Percentiles rank a stretch among this genome's conserved stretches.
These are phyloP conservation scores for Xenoacremonium recifei DNA, from an alignment of 2,329 filamentous ascomycete species.

Conservation along the genomic window DNA sequence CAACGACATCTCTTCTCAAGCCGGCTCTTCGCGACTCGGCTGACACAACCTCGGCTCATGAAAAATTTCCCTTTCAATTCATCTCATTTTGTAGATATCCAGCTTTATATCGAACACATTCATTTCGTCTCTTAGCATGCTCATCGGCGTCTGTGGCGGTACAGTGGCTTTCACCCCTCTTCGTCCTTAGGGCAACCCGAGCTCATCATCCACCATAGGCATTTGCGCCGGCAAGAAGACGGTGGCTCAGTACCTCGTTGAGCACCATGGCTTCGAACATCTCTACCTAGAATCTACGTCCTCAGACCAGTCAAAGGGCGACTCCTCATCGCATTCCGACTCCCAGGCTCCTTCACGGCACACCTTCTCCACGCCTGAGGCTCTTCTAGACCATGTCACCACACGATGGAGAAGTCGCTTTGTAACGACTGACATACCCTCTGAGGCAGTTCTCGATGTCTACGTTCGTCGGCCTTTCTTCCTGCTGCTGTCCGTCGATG, in stretches of 20 bases:
- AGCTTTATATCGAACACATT: not conserved
- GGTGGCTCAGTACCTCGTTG: conserved; percentile 82
- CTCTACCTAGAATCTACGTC: conserved; percentile 53
- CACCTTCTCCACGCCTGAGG: conserved; percentile 60
- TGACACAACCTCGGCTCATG: conserved; percentile 15
- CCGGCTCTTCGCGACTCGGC: too few relatives aligned
- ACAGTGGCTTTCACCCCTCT: conserved; percentile 23
- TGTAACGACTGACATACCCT: conserved; percentile 81
- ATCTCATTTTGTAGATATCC: too few relatives aligned
- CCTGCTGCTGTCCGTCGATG: conserved; percentile 87
- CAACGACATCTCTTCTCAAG: too few relatives aligned
- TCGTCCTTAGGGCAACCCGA: conserved; percentile 1
- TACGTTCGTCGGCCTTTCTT: conserved; percentile 86
- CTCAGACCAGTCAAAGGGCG: conserved; percentile 17
- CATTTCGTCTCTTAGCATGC: conserved; percentile 46
- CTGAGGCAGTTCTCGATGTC: conserved; percentile 69
- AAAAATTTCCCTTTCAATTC: not conserved
- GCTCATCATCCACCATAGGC: conserved; percentile 48
- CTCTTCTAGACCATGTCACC: conserved; percentile 82
- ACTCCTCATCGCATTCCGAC: conserved; percentile 21
- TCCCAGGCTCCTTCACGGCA: conserved; percentile 28
- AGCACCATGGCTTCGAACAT: conserved; percentile 77
- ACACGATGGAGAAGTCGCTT: conserved; percentile 78
- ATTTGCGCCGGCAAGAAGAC: conserved; percentile 93
- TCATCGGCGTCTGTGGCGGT: conserved; percentile 77